Evolutionary conservation across 2,329 filamentous ascomycete species (phyloP).

Genomic region (Sphaceloma murrayae): DNA sequence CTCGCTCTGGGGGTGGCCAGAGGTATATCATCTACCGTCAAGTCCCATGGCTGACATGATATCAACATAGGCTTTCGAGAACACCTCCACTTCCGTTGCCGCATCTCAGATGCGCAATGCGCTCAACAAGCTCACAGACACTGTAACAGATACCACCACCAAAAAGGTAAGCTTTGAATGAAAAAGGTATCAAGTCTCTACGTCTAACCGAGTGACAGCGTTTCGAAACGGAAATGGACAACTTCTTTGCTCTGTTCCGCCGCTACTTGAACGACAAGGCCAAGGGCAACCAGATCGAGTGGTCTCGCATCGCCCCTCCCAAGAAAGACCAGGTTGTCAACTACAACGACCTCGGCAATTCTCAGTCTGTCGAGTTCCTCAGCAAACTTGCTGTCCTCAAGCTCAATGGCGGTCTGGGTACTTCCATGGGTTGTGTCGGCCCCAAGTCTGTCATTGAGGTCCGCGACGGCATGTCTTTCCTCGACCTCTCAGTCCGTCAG

Average conservation of each 20-base stretch:
- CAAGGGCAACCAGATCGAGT: slow-evolving; percentile 92
- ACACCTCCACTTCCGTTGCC: slow-evolving; percentile 95
- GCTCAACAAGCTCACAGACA: slow-evolving; percentile 84
- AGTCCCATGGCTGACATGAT: slow-evolving; percentile 8
- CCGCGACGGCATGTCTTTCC: slow-evolving; percentile 99
- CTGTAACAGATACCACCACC: slow-evolving; percentile 65
- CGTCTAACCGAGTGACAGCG: no score
- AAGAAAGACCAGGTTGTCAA: slow-evolving; percentile 89
- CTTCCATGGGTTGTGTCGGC: slow-evolving; percentile 98
- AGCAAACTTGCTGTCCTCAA: slow-evolving; percentile 97
- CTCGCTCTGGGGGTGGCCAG: no score
- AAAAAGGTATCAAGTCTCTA: no score
- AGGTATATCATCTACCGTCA: no score
- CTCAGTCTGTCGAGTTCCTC: slow-evolving; percentile 85
- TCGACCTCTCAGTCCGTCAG: slow-evolving; percentile 95
- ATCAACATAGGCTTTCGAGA: slow-evolving; percentile 76
- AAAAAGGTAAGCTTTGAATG: slow-evolving; percentile 81
- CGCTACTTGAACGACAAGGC: slow-evolving; percentile 98
- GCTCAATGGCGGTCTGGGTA: slow-evolving; percentile 98
- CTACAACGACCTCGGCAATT: slow-evolving; percentile 82
- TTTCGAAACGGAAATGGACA: slow-evolving; percentile 99
- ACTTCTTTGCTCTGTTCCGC: slow-evolving; percentile 98
- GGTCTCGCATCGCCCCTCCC: slow-evolving; percentile 92
- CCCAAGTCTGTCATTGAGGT: slow-evolving; percentile 99
- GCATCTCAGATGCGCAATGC: slow-evolving; percentile 99